phyloP scores from a whole-genome alignment of 768 basidiomycete species.

The Naematelia aurantialba region DNA sequence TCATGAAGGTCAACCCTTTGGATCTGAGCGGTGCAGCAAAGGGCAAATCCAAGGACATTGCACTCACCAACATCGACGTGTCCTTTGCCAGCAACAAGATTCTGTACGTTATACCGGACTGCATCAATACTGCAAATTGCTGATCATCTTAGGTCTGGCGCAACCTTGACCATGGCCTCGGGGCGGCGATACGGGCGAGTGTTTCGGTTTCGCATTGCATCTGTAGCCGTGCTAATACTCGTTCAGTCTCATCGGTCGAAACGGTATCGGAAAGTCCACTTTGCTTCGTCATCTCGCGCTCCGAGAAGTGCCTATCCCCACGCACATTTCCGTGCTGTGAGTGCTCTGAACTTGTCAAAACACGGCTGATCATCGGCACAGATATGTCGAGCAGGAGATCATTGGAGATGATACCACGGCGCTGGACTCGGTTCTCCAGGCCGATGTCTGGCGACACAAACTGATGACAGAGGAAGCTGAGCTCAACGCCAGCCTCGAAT shows the following conservation, averaged over 20 bases:
- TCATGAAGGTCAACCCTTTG: slow-evolving; percentile 96
- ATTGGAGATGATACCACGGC: slow-evolving; percentile 89
- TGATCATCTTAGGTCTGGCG: slow-evolving; percentile 34
- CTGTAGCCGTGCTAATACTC: slow-evolving; percentile 10
- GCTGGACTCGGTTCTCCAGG: slow-evolving; percentile 91
- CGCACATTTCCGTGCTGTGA: slow-evolving; percentile 84
- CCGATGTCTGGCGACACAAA: slow-evolving; percentile 98
- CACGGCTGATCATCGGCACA: slow-evolving; percentile 5
- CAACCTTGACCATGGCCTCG: slow-evolving; percentile 46
- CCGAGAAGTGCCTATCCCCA: slow-evolving; percentile 87
- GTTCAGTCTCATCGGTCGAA: slow-evolving; percentile 49
- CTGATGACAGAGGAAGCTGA: slow-evolving; percentile 76
- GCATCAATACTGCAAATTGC: background rate
- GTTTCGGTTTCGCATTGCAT: background rate
- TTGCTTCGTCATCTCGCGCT: slow-evolving; percentile 89
- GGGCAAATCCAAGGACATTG: slow-evolving; percentile 97
- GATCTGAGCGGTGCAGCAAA: slow-evolving; percentile 69
- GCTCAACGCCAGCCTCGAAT: slow-evolving; percentile 68
- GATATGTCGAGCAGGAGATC: slow-evolving; percentile 97
- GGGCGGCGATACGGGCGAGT: slow-evolving; percentile 48
- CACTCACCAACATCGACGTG: slow-evolving; percentile 90
- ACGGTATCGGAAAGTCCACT: slow-evolving; percentile 91
- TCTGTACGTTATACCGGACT: slow-evolving; percentile 55
- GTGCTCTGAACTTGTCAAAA: slow-evolving; percentile 10
- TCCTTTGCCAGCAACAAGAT: slow-evolving; percentile 94